These are phyloP conservation scores for Dendrobium chrysotoxum DNA, from an alignment of 106 monocot species.

Conservation along the genomic window DNA sequence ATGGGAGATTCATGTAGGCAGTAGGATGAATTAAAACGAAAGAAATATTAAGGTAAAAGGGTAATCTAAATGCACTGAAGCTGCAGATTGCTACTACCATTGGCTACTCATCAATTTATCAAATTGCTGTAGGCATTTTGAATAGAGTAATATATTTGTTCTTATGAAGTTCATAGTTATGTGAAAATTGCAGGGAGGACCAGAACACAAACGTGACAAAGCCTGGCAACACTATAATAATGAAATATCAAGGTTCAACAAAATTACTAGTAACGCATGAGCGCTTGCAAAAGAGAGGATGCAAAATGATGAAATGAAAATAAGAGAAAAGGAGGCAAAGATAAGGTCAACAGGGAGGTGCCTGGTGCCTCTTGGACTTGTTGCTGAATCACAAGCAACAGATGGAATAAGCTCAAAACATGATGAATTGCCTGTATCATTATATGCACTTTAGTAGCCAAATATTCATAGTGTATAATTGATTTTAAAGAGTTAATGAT, in stretches of 20 bases:
- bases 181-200: constrained; percentile 57
- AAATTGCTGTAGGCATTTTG: too few species aligned
- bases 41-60: too few species aligned
- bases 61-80: neutral
- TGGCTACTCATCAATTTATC: neutral
- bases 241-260: constrained; percentile 52
- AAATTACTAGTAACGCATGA: constrained; percentile 40
- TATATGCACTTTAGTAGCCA: neutral
- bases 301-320: constrained; percentile 42
- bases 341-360: constrained; percentile 16
- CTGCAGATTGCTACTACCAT: neutral
- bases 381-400: constrained; percentile 3
- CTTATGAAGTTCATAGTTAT: neutral
- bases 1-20: too few species aligned
- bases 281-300: constrained; percentile 34
- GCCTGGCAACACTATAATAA: constrained; percentile 37
- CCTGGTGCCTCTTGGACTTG: constrained; percentile 4
- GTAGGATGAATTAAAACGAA: too few species aligned
- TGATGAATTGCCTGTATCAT: neutral
- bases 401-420: neutral
- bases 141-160: too few species aligned
- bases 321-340: constrained; percentile 9
- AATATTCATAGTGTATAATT: too few species aligned
- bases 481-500: too few species aligned
- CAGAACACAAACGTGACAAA: constrained; percentile 34